Conservation (phyloP, 2,329 filamentous ascomycete genomes). For the Fusarium brachygibbosum region DNA sequence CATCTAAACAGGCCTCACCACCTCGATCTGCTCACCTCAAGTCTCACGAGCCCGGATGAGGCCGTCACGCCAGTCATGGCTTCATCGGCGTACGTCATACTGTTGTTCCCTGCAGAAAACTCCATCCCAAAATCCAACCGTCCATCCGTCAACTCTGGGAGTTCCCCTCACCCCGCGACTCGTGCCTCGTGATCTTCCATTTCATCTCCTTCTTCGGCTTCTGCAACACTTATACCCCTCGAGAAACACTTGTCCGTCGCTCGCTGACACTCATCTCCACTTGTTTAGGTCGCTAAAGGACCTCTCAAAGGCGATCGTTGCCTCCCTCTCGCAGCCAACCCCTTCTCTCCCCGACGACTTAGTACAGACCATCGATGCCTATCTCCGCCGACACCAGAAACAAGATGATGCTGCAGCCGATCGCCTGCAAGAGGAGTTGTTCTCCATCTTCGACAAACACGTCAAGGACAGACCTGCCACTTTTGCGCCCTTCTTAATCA, state of each 20-base stretch:
- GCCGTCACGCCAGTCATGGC: conserved; percentile 47
- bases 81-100: conserved; percentile 50
- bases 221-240: conserved; percentile 28
- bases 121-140: conserved; percentile 22
- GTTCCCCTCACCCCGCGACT: conserved; percentile 31
- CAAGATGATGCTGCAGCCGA: conserved; percentile 78
- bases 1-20: conserved; percentile 41
- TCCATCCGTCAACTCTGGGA: conserved; percentile 1
- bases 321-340: conserved; percentile 62
- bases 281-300: conserved; percentile 69
- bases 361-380: conserved; percentile 71
- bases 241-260: conserved; percentile 7
- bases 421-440: conserved; percentile 79
- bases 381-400: conserved; percentile 75
- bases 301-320: conserved; percentile 68
- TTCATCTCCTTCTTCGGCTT: conserved; percentile 31
- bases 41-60: conserved; percentile 47
- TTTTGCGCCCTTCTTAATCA: conserved; percentile 76
- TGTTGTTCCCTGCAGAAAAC: conserved; percentile 40
- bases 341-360: conserved; percentile 77
- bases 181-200: conserved; percentile 29
- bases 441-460: conserved; percentile 74
- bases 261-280: conserved; percentile 43
- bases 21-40: conserved; percentile 43
- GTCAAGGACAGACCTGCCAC: conserved; percentile 69